Evolutionary conservation across 2,329 filamentous ascomycete species (phyloP), one percentile per base, ranked within the genome.

Genomic region (Dendrostoma leiphaemia): DNA sequence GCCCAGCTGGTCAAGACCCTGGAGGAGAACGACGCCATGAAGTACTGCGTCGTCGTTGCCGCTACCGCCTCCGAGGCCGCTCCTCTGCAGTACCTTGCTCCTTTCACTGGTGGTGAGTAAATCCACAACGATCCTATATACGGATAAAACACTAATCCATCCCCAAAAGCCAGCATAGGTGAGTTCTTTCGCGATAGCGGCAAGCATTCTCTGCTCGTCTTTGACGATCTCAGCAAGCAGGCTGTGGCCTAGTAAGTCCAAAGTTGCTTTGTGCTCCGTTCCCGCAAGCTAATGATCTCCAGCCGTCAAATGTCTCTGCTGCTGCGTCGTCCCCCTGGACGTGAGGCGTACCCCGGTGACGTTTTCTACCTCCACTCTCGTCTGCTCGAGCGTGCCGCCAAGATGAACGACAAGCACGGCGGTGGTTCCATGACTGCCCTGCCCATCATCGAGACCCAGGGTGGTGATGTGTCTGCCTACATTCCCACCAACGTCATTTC

Each of bases 401-500:
- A 99, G 89, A 91, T 99, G 87, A 96, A 88, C 85, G 83, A 92
- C 76, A 93, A 90, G 80, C 90, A 89, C 73, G 91, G 92, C 72
- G 91, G 90, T 79, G 94, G 94, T 74, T 97, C 93, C 67, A 85
- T 97, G 78, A 99, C 94, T 77, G 93, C 94, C 64, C 89, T 99
- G 61, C 94, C 94, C 72, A 75, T 97, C 78, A 97, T 99, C 74
- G 94, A 99, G 85, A 99, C 94, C 74, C 94, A 97, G 85, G 94
- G 94, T 85, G 94, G 94, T 90, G 94, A 99, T 80, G 94, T 99
- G 72, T 97, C 94, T 68, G 94, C 94, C 68, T 99, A 97, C 80
- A 97, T 99, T 85, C 94, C 94, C 70, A 99, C 94, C 81, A 99
- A 97, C 84, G 94, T 97, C 81, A 99, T 99, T 86, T 97, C 93